Evolutionary conservation across 2,329 filamentous ascomycete species (phyloP).

Genomic region (Penicillium sp.): DNA sequence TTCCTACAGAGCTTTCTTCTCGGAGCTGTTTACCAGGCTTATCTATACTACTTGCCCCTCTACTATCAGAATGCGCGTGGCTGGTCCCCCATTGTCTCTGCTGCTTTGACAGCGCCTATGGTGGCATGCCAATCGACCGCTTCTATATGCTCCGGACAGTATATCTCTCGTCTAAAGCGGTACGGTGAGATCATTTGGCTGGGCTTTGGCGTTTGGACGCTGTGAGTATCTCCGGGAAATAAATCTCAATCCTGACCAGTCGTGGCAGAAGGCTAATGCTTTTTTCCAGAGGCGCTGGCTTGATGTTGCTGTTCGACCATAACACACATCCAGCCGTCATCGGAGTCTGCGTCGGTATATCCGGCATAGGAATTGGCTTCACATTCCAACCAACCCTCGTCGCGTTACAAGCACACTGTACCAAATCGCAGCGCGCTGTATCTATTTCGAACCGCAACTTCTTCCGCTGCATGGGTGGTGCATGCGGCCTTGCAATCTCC

Average conservation of each 20-base stretch:
- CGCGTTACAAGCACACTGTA: conserved; percentile 60
- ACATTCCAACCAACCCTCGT: conserved; percentile 57
- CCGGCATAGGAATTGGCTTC: conserved; percentile 57
- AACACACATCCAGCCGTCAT: conserved; percentile 52
- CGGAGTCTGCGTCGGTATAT: conserved; percentile 52
- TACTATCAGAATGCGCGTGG: conserved; percentile 62
- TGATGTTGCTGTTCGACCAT: conserved; percentile 54
- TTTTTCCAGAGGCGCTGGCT: conserved; percentile 47
- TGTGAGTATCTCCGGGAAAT: conserved; percentile 31
- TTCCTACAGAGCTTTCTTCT: conserved; percentile 62
- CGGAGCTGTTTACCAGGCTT: conserved; percentile 60
- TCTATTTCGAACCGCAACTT: conserved; percentile 66
- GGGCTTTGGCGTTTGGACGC: conserved; percentile 49
- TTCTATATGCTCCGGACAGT: conserved; percentile 54
- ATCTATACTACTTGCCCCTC: conserved; percentile 63
- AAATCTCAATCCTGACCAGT: not conserved
- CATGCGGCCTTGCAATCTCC: conserved; percentile 59
- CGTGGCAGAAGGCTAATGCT: not conserved
- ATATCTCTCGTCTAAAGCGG: conserved; percentile 58
- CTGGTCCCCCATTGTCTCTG: conserved; percentile 51
- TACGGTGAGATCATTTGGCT: conserved; percentile 62
- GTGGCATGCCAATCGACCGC: conserved; percentile 48
- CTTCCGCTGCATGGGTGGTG: conserved; percentile 60
- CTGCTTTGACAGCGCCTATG: conserved; percentile 54
- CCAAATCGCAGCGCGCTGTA: conserved; percentile 60